Percentiles rank a stretch among this genome's conserved stretches.
These are phyloP conservation scores for Clavispora fructus DNA, from an alignment of 805 yeast species.

Conservation along the genomic window DNA sequence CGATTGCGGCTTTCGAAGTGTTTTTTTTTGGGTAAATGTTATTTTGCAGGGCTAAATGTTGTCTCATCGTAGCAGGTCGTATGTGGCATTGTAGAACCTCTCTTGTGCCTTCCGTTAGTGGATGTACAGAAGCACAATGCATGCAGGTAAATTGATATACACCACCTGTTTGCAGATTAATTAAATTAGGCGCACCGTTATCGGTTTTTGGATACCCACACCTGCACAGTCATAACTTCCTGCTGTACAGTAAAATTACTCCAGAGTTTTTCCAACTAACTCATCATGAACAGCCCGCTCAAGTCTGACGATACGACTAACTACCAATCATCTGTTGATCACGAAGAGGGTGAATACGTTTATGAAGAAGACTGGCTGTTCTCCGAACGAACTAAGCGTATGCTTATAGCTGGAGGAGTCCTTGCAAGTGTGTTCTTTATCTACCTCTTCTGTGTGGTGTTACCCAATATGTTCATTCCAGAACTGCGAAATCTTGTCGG, in stretches of 20 bases:
- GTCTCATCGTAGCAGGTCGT: neutral
- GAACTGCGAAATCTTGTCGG: conserved; percentile 21
- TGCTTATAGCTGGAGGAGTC: conserved; percentile 4
- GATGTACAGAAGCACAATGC: neutral
- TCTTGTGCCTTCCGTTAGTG: neutral
- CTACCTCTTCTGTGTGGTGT: conserved; percentile 26
- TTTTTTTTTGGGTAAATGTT: neutral
- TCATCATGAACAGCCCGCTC: neutral
- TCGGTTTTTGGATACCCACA: neutral
- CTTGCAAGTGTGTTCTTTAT: conserved; percentile 11
- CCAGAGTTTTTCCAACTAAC: neutral
- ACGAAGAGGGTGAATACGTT: conserved; percentile 3
- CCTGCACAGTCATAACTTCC: neutral
- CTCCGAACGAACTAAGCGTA: conserved; percentile 3
- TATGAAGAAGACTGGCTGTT: conserved; percentile 7
- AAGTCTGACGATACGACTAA: neutral
- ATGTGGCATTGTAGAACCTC: neutral
- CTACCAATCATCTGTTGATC: conserved; percentile 3
- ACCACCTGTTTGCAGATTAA: neutral
- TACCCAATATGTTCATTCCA: conserved; percentile 35
- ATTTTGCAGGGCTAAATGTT: neutral
- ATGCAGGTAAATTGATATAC: neutral
- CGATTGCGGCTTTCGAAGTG: neutral
- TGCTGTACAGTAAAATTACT: no score
- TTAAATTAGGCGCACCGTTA: neutral